Evolutionary conservation across 306 rosid genomes (phyloP), one percentile per base, ranked within the genome.

Genomic region (Medicago lupulina): DNA sequence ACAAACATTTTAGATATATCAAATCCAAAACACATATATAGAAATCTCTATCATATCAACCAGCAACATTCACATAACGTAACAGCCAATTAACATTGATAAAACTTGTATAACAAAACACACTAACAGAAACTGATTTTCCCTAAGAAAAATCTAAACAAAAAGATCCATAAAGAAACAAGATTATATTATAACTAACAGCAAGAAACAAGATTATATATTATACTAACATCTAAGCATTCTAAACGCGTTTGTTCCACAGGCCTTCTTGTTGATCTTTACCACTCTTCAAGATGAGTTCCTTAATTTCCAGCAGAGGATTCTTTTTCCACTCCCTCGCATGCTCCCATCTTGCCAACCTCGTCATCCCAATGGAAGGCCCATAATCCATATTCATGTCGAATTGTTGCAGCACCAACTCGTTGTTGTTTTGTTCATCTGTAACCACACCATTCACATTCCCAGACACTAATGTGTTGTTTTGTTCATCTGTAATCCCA

Each of bases 361-460:
- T 83, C 38, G 85, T 79, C 82, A 93, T 83, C 38, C 98, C 98
- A 6, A 88, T 7, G 70, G 97, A 89, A 1, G 98, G 98, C 10
- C 98, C 98, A n/a, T 84, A 93, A 0, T 86, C 83, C 89, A 74
- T 88, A 90, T 93, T 86, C 87, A 93, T 34, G 82, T 93, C 98
- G 53, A 93, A 93, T 64, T 91, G 90, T 62, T 89, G 88, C 81
- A 93, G 1, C 83, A 79, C 5, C 46, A 51, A 78, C 86, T 93
- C 98, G 40, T 21, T 66, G 61, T 83, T 83, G 0, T 73, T 83
- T 74, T 70, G 44, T 40, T 88, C 97, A 83, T 89, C 98, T 93
- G 80, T n/a, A 5, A 8, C 18, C 17, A 1, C 13, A 65, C 1
- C 86, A 23, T 23, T 23, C 28, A 1, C 2, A 23, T 23, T 23